Percentiles rank a stretch among this genome's conserved stretches.
Conservation (phyloP, 2,329 filamentous ascomycete genomes). For the Aureobasidium sp. region DNA sequence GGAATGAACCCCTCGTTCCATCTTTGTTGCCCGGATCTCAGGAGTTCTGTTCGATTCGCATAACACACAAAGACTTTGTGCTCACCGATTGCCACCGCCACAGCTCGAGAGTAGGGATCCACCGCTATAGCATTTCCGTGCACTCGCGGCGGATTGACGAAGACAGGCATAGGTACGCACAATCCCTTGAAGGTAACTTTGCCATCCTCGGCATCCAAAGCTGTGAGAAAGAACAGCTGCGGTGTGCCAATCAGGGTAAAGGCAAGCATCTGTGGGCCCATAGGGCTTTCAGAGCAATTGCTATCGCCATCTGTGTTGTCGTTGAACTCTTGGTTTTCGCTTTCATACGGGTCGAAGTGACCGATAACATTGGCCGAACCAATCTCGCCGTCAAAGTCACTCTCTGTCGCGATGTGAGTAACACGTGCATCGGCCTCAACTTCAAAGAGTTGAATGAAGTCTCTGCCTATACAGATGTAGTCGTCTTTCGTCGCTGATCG, state of each 20-base stretch:
- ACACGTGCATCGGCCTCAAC: constrained; percentile 56
- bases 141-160: constrained; percentile 46
- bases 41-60: background rate
- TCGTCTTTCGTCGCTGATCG: constrained; percentile 66
- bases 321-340: constrained; percentile 33
- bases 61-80: constrained; percentile 65
- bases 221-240: constrained; percentile 70
- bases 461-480: constrained; percentile 78
- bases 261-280: constrained; percentile 72
- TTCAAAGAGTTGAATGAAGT: constrained; percentile 74
- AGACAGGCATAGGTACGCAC: constrained; percentile 51
- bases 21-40: background rate
- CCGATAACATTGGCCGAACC: constrained; percentile 73
- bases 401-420: constrained; percentile 67
- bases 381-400: constrained; percentile 72
- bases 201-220: constrained; percentile 42
- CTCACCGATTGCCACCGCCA: constrained; percentile 65
- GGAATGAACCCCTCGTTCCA: constrained; percentile 33
- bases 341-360: constrained; percentile 26
- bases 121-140: constrained; percentile 64
- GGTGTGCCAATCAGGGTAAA: constrained; percentile 63
- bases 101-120: constrained; percentile 60
- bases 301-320: constrained; percentile 19
- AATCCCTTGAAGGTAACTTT: constrained; percentile 47
- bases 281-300: constrained; percentile 14